Evolutionary conservation across 2,329 filamentous ascomycete species (phyloP).

Genomic region (Nannizzia gypsea): DNA sequence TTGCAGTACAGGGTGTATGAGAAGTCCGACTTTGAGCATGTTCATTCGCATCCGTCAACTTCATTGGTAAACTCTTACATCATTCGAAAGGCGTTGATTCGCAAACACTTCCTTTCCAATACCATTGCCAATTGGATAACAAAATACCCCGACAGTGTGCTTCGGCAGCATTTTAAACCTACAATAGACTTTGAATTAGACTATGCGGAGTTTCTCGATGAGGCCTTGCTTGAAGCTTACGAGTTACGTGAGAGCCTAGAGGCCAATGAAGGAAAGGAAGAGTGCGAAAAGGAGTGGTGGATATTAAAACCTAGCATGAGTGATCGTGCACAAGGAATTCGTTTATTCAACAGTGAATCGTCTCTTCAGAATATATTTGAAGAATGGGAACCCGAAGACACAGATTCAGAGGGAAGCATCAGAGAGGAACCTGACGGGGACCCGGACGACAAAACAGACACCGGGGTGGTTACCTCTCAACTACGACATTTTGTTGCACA

Average conservation of each 20-base stretch:
- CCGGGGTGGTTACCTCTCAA: slow-evolving; percentile 69
- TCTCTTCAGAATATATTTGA: slow-evolving; percentile 83
- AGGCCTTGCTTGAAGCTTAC: slow-evolving; percentile 79
- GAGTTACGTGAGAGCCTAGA: slow-evolving; percentile 70
- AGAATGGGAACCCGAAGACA: slow-evolving; percentile 64
- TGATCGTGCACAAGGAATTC: slow-evolving; percentile 85
- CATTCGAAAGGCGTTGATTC: slow-evolving; percentile 89
- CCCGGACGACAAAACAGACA: slow-evolving; percentile 17
- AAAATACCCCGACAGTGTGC: slow-evolving; percentile 62
- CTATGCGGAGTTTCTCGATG: slow-evolving; percentile 92
- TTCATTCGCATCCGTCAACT: slow-evolving; percentile 48
- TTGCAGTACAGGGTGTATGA: slow-evolving; percentile 84
- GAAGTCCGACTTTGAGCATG: slow-evolving; percentile 68
- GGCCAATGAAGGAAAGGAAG: slow-evolving; percentile 56
- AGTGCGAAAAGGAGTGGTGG: slow-evolving; percentile 69
- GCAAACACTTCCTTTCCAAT: slow-evolving; percentile 83
- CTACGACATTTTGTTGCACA: slow-evolving; percentile 93
- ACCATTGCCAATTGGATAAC: slow-evolving; percentile 76
- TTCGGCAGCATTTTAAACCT: slow-evolving; percentile 61
- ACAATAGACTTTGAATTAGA: slow-evolving; percentile 86
- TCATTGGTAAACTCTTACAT: slow-evolving; percentile 79
- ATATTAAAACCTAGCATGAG: slow-evolving; percentile 97
- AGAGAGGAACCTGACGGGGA: slow-evolving; percentile 25
- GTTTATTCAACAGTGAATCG: slow-evolving; percentile 73
- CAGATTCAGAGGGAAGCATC: slow-evolving; percentile 50